These are phyloP conservation scores for Aspergillus heteromorphus DNA, from an alignment of 495 filamentous ascomycete species.

Conservation along the genomic window DNA sequence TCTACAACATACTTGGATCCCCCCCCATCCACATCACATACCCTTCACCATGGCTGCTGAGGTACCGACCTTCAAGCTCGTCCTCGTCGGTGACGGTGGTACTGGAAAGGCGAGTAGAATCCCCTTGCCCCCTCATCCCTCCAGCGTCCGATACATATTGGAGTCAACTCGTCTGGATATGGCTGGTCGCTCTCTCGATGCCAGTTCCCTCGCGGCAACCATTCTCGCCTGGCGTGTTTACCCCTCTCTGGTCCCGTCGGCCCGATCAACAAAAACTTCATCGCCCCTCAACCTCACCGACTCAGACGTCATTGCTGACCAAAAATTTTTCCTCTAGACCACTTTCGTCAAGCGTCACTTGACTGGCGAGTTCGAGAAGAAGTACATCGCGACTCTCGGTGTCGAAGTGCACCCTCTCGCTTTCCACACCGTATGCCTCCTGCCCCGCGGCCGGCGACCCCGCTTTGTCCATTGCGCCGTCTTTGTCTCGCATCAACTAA, in stretches of 20 bases:
- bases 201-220: background rate
- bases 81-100: conserved; percentile 98
- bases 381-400: conserved; percentile 99
- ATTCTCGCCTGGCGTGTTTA: conserved; percentile 6
- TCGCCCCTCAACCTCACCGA: conserved; percentile 19
- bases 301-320: conserved; percentile 23
- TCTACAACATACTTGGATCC: conserved; percentile 5
- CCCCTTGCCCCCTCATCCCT: no score
- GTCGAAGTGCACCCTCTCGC: conserved; percentile 96
- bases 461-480: conserved; percentile 20
- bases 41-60: conserved; percentile 52
- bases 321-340: conserved; percentile 56
- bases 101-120: conserved; percentile 86
- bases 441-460: conserved; percentile 33
- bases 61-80: conserved; percentile 93
- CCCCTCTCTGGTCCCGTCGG: conserved; percentile 13
- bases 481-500: conserved; percentile 34
- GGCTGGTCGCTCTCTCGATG: background rate
- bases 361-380: conserved; percentile 99
- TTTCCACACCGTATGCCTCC: conserved; percentile 76
- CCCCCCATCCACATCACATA: conserved; percentile 23
- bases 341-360: conserved; percentile 99
- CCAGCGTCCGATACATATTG: background rate
- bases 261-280: conserved; percentile 25
- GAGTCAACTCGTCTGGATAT: background rate